Conservation (phyloP, 2,329 filamentous ascomycete genomes). For the Cordyceps fumosorosea region DNA sequence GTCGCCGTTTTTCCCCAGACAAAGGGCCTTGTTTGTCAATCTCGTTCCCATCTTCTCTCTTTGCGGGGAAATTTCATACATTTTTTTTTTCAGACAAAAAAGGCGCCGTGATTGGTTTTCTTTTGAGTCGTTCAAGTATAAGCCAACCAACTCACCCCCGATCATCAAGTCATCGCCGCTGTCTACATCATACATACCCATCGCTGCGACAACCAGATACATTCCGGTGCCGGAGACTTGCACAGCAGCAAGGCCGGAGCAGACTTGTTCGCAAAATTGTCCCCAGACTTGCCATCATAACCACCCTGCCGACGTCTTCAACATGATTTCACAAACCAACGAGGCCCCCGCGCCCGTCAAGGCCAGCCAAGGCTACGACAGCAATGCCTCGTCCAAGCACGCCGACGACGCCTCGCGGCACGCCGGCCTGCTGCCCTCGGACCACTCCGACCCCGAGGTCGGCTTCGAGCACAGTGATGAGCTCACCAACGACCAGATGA, state of each 20-base stretch:
- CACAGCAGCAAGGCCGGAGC: background rate
- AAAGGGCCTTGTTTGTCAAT: conserved; percentile 2
- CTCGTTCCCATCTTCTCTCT: background rate
- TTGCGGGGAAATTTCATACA: conserved; percentile 6
- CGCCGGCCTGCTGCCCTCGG: background rate
- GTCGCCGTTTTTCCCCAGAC: conserved; percentile 6
- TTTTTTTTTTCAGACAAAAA: background rate
- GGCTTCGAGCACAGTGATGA: conserved; percentile 25
- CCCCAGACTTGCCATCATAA: background rate
- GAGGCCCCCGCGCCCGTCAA: background rate
- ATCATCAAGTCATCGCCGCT: background rate
- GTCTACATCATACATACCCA: background rate
- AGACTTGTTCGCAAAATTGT: background rate
- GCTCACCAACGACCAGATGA: conserved; percentile 22
- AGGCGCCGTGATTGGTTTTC: background rate
- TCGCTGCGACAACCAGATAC: background rate
- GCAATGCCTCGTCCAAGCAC: background rate
- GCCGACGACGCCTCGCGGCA: background rate
- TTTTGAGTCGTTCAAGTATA: background rate
- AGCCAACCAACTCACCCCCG: background rate
- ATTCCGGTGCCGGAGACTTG: background rate
- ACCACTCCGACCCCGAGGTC: conserved; percentile 22
- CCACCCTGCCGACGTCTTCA: background rate
- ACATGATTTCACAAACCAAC: background rate
- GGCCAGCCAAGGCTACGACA: background rate